Evolutionary conservation across 192 early-diverging fungal genomes (phyloP).

Genomic region (Geranomyces michiganensis): DNA sequence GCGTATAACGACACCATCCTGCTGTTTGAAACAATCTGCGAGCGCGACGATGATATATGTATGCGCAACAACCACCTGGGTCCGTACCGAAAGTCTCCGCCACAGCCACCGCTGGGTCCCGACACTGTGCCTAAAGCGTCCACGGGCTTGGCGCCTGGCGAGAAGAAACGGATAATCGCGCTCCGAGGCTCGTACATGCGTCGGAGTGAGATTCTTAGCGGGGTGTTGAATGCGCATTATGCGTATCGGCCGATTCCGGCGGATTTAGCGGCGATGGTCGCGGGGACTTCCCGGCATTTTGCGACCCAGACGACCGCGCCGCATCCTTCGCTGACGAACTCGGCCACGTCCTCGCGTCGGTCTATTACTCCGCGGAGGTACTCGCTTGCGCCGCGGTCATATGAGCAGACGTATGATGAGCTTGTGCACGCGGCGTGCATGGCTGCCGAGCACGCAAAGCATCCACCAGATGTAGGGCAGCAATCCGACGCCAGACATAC

Average conservation of each 20-base stretch:
- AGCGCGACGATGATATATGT: background rate
- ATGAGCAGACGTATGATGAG: conserved; percentile 1
- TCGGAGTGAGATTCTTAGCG: background rate
- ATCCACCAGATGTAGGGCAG: background rate
- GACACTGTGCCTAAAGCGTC: background rate
- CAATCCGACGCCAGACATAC: background rate
- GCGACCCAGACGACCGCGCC: too few species aligned
- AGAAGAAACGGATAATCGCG: background rate
- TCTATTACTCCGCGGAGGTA: background rate
- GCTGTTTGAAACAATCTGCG: background rate
- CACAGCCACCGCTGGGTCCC: too few species aligned
- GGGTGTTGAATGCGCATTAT: background rate
- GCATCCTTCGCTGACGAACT: background rate
- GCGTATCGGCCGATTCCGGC: background rate
- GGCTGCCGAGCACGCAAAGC: background rate
- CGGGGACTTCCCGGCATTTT: too few species aligned
- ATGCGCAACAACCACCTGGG: background rate
- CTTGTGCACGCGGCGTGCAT: background rate
- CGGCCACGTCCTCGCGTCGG: background rate
- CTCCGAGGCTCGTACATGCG: background rate
- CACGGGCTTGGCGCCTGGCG: background rate
- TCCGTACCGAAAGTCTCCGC: too few species aligned
- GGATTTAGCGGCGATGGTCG: background rate
- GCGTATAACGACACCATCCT: conserved; percentile 13
- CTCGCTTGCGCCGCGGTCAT: background rate